Evolutionary conservation across 2,329 filamentous ascomycete species (phyloP), one percentile per base, ranked within the genome.

Genomic region (Coccinonectria pachysandricola): DNA sequence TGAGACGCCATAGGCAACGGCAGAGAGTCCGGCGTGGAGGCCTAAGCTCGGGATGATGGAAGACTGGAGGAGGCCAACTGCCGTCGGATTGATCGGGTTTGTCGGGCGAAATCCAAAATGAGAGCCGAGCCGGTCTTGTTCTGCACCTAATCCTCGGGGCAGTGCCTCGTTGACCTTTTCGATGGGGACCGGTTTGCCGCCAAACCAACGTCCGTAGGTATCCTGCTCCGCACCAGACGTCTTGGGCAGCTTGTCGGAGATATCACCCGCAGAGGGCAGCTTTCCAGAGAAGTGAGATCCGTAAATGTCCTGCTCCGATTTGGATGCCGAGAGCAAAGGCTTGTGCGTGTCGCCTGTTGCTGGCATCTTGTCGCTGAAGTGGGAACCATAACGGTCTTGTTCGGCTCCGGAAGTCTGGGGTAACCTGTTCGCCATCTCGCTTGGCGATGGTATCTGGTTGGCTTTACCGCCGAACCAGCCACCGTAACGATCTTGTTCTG

Each of bases 11-110:
- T 28, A 28, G 9, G 19, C 20, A 10, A 23, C 14, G 9, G 15
- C 10, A n/a, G 19, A 15, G 8, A 28, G 26, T n/a, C 26, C 26
- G 13, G 26, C 26, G 16, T 28, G 26, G 19, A 28, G 21, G 26
- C 26, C 20, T 11, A 28, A 23, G 11, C 19, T 21, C n/a, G 26
- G 26, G 8, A 28, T 11, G 15, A 28, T 16, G 9, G 26, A 4
- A 8, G 19, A 23, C 12, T 28, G 26, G 7, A 28, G 19, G 4
- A 28, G 19, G 19, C 26, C 26, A 12, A 28, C 20, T 9, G 19
- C 19, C 7, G 26, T 28, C 4, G 26, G 26, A 12, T 23, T 22
- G n/a, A n/a, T n/a, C n/a, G n/a, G n/a, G n/a, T n/a, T n/a, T n/a
- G n/a, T n/a, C 19, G 13, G 26, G 20, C 19, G 14, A 22, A 4